Evolutionary conservation across 805 yeast genomes (phyloP).

Genomic region (Candida wancherniae): DNA sequence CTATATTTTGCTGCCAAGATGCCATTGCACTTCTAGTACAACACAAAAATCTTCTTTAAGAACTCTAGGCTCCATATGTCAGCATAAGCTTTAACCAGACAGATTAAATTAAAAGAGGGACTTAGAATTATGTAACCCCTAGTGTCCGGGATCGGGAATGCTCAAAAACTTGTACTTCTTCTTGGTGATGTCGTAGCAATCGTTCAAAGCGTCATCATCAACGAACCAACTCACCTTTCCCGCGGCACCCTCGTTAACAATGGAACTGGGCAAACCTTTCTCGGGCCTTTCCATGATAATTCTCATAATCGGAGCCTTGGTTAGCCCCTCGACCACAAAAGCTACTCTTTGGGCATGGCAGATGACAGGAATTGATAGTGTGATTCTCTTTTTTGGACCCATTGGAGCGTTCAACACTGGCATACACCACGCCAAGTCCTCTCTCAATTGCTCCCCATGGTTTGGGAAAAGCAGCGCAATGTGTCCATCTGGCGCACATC

Average conservation of each 20-base stretch:
- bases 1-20: no score
- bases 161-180: constrained; percentile 61
- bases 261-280: constrained; percentile 88
- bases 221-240: constrained; percentile 97
- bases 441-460: constrained; percentile 78
- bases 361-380: constrained; percentile 89
- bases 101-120: no score
- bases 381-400: constrained; percentile 81
- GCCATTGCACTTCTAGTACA: no score
- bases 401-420: constrained; percentile 90
- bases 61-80: no score
- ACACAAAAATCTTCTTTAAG: no score
- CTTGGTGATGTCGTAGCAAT: constrained; percentile 64
- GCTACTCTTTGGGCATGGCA: constrained; percentile 90
- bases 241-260: constrained; percentile 94
- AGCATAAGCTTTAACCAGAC: no score
- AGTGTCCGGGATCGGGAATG: constrained; percentile 18
- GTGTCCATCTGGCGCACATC: constrained; percentile 99
- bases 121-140: constrained; percentile 6
- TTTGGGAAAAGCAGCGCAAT: constrained; percentile 95
- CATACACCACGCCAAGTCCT: constrained; percentile 89
- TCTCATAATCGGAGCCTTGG: constrained; percentile 88
- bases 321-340: constrained; percentile 93
- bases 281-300: constrained; percentile 96
- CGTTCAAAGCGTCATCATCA: constrained; percentile 85